Evolutionary conservation across 139 green algal genomes (phyloP), one percentile per base, ranked within the genome.

Genomic region (Deuterostichococcus epilithicus): DNA sequence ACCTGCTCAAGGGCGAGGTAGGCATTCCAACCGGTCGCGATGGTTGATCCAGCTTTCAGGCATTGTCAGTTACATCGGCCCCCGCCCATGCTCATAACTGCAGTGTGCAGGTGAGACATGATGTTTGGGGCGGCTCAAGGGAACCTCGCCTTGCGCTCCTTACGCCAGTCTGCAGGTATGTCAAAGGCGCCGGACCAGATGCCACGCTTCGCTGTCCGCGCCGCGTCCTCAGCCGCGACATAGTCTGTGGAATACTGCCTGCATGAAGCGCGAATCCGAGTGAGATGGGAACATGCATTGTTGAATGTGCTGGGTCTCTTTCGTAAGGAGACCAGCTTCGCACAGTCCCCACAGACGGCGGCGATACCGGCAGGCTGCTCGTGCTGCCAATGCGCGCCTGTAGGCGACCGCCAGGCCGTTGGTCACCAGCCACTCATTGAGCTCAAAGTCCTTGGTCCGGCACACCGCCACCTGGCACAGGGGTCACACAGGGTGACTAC

Each of bases 391-490:
- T 60, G 59, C 32, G 25, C 72, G 88, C 84, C 83, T 86, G 83
- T 96, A 96, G 0, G 92, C 91, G 22, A 96, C 88, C 2, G 92
- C 92, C 32, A 87, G 74, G 18, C 92, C 92, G 42, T 94, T 86
- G 6, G 65, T 34, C 34, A 96, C 92, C 70, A 96, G 69, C 83
- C 83, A 96, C 0, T n/a, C 68, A 30, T 88, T 88, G 3, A 96
- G 78, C 52, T 95, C 90, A 66, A 88, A 81, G 22, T 74, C 67
- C 18, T 68, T 34, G 3, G 38, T 73, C 35, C 82, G 68, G 5
- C 37, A 70, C 18, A 44, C 45, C 20, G 75, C 65, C 22, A 39
- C 66, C n/a, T 87, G 30, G 26, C 42, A 77, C 82, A n/a, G n/a
- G n/a, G n/a, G n/a, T n/a, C n/a, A n/a, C 90, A 95, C 42, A 52